Conservation (phyloP, 805 yeast species). For the Candida parachauliodes region DNA sequence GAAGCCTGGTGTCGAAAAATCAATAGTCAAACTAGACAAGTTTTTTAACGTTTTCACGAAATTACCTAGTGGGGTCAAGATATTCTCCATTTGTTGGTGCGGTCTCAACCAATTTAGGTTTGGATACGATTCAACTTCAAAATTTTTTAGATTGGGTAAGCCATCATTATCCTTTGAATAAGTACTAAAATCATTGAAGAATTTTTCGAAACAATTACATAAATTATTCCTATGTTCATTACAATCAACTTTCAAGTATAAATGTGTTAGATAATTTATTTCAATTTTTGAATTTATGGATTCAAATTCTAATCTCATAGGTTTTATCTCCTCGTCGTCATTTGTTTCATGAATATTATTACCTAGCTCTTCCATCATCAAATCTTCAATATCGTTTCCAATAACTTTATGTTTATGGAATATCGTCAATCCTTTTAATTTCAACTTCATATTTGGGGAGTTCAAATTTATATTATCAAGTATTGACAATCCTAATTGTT, state of each 20-base stretch:
- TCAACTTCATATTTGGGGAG: conserved; percentile 20
- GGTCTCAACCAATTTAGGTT: conserved; percentile 35
- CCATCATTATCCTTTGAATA: conserved; percentile 21
- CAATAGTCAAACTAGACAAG: conserved; percentile 24
- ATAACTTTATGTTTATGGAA: conserved; percentile 31
- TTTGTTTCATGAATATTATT: background rate
- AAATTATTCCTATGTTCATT: conserved; percentile 18
- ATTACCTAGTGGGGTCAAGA: conserved; percentile 28
- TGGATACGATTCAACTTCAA: conserved; percentile 30
- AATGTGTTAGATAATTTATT: conserved; percentile 16
- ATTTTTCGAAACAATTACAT: conserved; percentile 26
- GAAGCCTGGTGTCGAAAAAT: conserved; percentile 33
- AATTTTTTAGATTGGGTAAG: conserved; percentile 25
- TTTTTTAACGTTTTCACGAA: conserved; percentile 22
- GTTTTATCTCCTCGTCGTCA: background rate
- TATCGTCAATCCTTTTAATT: conserved; percentile 25
- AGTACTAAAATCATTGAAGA: conserved; percentile 23
- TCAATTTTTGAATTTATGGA: conserved; percentile 23
- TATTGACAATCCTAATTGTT: conserved; percentile 28
- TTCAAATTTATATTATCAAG: conserved; percentile 19
- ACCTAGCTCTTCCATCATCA: background rate
- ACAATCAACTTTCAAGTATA: conserved; percentile 30
- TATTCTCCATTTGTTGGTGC: conserved; percentile 26
- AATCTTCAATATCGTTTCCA: conserved; percentile 2
- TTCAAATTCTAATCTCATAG: conserved; percentile 12